Percentiles rank a stretch among this genome's conserved stretches.
phyloP scores from a whole-genome alignment of 106 monocot genomes.

The Hemerocallis citrina region DNA sequence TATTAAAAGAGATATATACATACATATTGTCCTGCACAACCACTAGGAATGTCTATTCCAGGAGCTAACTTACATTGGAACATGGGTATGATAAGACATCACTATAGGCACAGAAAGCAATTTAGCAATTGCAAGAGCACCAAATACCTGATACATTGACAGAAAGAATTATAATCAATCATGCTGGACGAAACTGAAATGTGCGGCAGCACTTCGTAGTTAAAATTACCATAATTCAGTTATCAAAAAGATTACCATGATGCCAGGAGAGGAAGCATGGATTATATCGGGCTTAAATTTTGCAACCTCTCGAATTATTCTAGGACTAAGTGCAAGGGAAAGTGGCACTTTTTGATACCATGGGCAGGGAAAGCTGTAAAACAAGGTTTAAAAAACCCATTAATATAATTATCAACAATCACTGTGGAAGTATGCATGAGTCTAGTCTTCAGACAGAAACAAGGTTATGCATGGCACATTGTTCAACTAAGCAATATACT shows the following conservation, averaged over 20 bases:
- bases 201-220: not conserved
- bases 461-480: too few species aligned
- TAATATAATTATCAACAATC: not conserved
- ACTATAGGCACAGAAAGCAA: conserved; percentile 79
- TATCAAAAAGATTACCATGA: conserved; percentile 64
- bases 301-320: conserved; percentile 85
- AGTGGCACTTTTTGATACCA: conserved; percentile 85
- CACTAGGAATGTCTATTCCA: not conserved
- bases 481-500: too few species aligned
- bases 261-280: conserved; percentile 87
- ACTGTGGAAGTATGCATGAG: not conserved
- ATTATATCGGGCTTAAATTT: conserved; percentile 93
- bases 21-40: too few species aligned
- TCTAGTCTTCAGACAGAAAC: too few species aligned
- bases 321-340: conserved; percentile 81
- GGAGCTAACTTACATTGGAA: conserved; percentile 64
- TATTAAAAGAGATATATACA: too few species aligned
- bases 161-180: not conserved
- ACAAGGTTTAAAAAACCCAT: conserved; percentile 1
- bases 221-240: too few species aligned
- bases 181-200: not conserved
- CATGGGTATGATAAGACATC: conserved; percentile 98
- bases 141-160: conserved; percentile 70
- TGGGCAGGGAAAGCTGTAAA: conserved; percentile 83
- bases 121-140: conserved; percentile 86